Evolutionary conservation across 192 early-diverging fungal species (phyloP).

Genomic region (Coemansia javaensis): DNA sequence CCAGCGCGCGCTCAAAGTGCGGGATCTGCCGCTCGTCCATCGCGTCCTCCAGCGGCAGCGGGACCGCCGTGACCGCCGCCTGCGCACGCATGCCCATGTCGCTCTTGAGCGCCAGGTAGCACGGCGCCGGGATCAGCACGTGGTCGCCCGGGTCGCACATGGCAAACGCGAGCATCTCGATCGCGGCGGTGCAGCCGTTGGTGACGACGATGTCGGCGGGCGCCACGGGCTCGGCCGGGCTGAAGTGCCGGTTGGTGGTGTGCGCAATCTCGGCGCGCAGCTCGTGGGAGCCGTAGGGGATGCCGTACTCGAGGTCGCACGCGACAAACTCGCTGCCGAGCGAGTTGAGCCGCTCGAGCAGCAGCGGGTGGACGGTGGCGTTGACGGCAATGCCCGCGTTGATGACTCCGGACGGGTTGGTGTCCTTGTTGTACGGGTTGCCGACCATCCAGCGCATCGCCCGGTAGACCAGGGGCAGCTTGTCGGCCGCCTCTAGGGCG

Average conservation of each 20-base stretch:
- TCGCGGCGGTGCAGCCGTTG: constrained; percentile 63
- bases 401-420: constrained; percentile 68
- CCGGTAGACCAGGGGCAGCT: constrained; percentile 23
- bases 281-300: constrained; percentile 50
- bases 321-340: constrained; percentile 14
- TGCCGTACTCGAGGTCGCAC: constrained; percentile 42
- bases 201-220: constrained; percentile 56
- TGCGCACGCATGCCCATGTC: constrained; percentile 55
- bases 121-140: constrained; percentile 69
- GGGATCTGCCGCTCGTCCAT: constrained; percentile 50
- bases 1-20: constrained; percentile 37
- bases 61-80: constrained; percentile 52
- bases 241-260: constrained; percentile 64
- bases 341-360: constrained; percentile 53
- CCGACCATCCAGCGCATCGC: constrained; percentile 11
- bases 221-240: constrained; percentile 38
- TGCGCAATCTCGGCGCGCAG: constrained; percentile 59
- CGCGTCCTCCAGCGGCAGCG: constrained; percentile 41
- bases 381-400: constrained; percentile 83
- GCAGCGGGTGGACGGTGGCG: constrained; percentile 53
- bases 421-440: constrained; percentile 36
- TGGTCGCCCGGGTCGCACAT: constrained; percentile 68
- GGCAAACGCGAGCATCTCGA: constrained; percentile 61
- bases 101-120: constrained; percentile 69
- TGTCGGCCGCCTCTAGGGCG: constrained; percentile 14